A percentile compares a stretch with the other conserved stretches of the same genome.
phyloP scores from a whole-genome alignment of 768 basidiomycete species.

The Leccinum ochraceum region DNA sequence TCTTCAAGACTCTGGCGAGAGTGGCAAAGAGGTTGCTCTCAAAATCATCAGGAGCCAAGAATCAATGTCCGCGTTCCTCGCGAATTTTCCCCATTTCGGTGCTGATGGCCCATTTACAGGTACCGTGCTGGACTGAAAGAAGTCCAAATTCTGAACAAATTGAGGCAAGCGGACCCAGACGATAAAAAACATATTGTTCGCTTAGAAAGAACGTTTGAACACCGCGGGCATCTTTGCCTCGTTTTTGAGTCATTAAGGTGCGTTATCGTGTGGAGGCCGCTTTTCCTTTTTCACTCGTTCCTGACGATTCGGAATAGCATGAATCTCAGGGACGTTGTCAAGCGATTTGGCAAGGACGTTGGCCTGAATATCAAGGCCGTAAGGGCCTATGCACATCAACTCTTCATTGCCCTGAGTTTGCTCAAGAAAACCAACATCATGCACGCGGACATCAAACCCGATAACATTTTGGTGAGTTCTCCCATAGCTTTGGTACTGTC shows the following conservation, averaged over 20 bases:
- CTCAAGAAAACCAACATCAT: conserved; percentile 90
- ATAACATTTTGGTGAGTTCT: conserved; percentile 85
- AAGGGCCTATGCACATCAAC: conserved; percentile 97
- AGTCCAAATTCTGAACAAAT: conserved; percentile 81
- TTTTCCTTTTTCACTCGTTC: conserved; percentile 9
- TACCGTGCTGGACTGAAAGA: conserved; percentile 95
- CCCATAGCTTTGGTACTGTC: conserved; percentile 14
- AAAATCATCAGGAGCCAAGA: conserved; percentile 97
- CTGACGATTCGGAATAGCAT: conserved; percentile 54
- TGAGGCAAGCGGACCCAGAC: conserved; percentile 88
- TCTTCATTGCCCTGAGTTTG: conserved; percentile 84
- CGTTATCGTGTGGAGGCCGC: conserved; percentile 19
- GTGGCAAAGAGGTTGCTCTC: conserved; percentile 86
- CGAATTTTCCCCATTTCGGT: conserved; percentile 2
- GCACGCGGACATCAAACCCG: conserved; percentile 99
- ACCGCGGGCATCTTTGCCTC: conserved; percentile 93
- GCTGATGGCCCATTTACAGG: conserved; percentile 47
- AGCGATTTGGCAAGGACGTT: conserved; percentile 97
- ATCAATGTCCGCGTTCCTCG: conserved; percentile 71
- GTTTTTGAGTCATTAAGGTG: conserved; percentile 95
- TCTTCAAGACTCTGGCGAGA: conserved; percentile 58
- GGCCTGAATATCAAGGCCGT: conserved; percentile 96
- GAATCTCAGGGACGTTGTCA: conserved; percentile 97
- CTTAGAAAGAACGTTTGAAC: conserved; percentile 94
- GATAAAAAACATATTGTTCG: conserved; percentile 96